Conservation (phyloP, 1,284 basidiomycete species). For the Schizophyllum amplum region DNA sequence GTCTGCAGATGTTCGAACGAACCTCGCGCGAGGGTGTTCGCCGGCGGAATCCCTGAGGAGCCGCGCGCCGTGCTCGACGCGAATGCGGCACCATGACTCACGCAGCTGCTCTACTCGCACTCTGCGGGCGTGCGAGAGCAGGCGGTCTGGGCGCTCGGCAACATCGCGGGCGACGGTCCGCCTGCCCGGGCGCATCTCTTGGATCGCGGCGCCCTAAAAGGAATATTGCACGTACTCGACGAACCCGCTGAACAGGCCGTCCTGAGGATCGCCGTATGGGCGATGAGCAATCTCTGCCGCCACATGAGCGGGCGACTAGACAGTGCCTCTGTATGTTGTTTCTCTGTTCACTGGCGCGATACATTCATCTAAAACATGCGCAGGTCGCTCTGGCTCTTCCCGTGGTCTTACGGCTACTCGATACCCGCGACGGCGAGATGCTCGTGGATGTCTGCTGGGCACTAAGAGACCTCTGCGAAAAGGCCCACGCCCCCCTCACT, state of each 20-base stretch:
- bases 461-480: slow-evolving; percentile 98
- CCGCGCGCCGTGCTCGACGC: slow-evolving; percentile 97
- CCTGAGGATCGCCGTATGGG: slow-evolving; percentile 97
- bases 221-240: slow-evolving; percentile 64
- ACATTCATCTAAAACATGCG: slow-evolving; percentile 10
- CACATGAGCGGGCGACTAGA: slow-evolving; percentile 95
- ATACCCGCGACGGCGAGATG: slow-evolving; percentile 98
- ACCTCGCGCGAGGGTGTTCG: no score
- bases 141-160: slow-evolving; percentile 94
- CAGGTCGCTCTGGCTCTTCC: slow-evolving; percentile 96
- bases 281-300: slow-evolving; percentile 95
- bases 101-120: slow-evolving; percentile 81
- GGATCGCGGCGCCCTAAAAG: slow-evolving; percentile 68
- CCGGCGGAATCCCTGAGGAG: slow-evolving; percentile 98
- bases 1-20: no score
- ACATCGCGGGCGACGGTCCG: slow-evolving; percentile 94
- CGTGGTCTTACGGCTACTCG: slow-evolving; percentile 96
- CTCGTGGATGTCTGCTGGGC: slow-evolving; percentile 99
- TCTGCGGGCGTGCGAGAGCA: slow-evolving; percentile 93
- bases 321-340: slow-evolving; percentile 73
- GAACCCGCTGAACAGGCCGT: slow-evolving; percentile 94
- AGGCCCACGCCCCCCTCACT: slow-evolving; percentile 99
- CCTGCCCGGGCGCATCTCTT: slow-evolving; percentile 88
- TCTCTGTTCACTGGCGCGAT: slow-evolving; percentile 4
- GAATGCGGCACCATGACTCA: slow-evolving; percentile 93